phyloP scores from a whole-genome alignment of 2,329 filamentous ascomycete genomes.

The Xylaria sp. region DNA sequence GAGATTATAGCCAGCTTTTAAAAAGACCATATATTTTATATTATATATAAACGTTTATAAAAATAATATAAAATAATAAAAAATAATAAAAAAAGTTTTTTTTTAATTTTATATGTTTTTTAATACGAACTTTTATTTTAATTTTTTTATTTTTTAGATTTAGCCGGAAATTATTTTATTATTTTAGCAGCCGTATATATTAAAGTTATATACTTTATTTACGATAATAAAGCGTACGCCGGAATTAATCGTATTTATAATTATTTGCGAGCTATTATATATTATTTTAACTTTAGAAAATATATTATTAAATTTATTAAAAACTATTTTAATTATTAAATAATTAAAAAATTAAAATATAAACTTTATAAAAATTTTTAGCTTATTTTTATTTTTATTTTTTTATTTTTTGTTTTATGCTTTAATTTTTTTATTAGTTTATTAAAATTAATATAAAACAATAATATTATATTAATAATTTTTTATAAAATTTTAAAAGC shows the following conservation, averaged over 20 bases:
- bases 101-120: not conserved
- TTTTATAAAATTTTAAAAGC: conserved; percentile 10
- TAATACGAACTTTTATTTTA: conserved; percentile 1
- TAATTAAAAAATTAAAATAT: not conserved
- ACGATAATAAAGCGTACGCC: too few relatives aligned
- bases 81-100: not conserved
- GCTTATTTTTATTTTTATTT: not conserved
- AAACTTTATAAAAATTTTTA: not conserved
- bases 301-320: not conserved
- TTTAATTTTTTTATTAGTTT: conserved; percentile 5
- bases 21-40: not conserved
- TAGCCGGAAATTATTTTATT: not conserved
- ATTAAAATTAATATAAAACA: not conserved
- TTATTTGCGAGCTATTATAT: conserved; percentile 1
- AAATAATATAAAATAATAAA: conserved; percentile 6
- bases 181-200: not conserved
- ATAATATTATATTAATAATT: conserved; percentile 1
- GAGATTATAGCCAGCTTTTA: not conserved
- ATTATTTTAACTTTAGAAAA: conserved; percentile 4
- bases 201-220: not conserved
- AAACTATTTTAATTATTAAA: not conserved
- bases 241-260: not conserved
- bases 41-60: conserved; percentile 8
- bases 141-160: not conserved
- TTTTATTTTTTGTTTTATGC: not conserved